phyloP scores from a whole-genome alignment of 352 stramenopile species.

The Phytophthora cactorum region DNA sequence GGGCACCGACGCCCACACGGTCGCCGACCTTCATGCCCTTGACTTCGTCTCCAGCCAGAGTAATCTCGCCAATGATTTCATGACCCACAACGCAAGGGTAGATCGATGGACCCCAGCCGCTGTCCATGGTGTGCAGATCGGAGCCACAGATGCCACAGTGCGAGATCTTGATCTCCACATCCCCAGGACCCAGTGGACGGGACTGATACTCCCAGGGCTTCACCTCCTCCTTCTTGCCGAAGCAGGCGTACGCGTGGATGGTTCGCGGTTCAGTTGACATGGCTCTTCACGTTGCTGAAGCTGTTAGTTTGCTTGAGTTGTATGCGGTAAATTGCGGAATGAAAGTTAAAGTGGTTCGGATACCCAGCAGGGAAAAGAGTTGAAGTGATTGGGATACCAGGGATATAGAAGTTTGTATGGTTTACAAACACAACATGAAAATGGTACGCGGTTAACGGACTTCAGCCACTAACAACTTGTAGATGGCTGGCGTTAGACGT shows the following conservation, averaged over 20 bases:
- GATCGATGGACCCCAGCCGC: constrained; percentile 27
- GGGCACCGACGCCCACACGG: constrained; percentile 25
- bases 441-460: too few relatives aligned
- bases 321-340: not conserved
- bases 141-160: constrained; percentile 35
- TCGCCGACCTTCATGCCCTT: constrained; percentile 25
- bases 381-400: not conserved
- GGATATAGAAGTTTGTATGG: too few relatives aligned
- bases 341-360: not conserved
- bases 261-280: constrained; percentile 23
- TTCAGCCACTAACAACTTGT: too few relatives aligned
- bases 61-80: constrained; percentile 41
- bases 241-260: constrained; percentile 43
- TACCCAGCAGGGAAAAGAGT: not conserved
- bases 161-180: constrained; percentile 30
- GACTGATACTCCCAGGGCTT: constrained; percentile 50
- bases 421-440: too few relatives aligned
- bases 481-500: too few relatives aligned
- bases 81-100: constrained; percentile 58
- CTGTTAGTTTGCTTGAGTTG: not conserved
- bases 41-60: constrained; percentile 16
- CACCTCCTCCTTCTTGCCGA: constrained; percentile 37
- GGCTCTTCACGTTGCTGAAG: not conserved
- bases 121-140: constrained; percentile 31
- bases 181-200: constrained; percentile 11